Evolutionary conservation across 2,329 filamentous ascomycete genomes (phyloP).

Genomic region (Beauveria australis): DNA sequence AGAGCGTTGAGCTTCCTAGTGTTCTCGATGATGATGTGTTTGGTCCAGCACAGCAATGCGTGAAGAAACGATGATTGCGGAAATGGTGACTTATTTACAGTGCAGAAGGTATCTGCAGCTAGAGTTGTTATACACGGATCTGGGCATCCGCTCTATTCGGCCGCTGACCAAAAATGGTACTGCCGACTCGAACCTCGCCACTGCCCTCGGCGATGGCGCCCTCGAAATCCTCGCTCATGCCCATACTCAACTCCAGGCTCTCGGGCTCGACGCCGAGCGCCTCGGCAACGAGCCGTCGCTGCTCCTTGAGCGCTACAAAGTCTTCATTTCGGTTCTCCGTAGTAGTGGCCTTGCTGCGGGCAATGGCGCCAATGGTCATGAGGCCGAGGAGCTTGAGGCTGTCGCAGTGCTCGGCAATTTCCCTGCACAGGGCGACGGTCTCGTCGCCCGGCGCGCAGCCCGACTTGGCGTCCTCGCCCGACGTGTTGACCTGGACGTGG

Average conservation of each 20-base stretch:
- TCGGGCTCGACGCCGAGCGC: slow-evolving; percentile 39
- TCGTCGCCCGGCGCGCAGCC: slow-evolving; percentile 64
- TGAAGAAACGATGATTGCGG: not conserved
- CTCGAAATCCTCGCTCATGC: slow-evolving; percentile 96
- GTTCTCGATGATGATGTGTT: too few species aligned
- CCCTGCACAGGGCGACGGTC: slow-evolving; percentile 55
- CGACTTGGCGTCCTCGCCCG: slow-evolving; percentile 76
- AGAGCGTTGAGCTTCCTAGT: not conserved
- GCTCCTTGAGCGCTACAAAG: slow-evolving; percentile 61
- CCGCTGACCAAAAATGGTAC: slow-evolving; percentile 83
- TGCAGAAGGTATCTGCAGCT: not conserved
- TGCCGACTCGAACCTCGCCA: slow-evolving; percentile 83
- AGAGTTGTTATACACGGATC: slow-evolving; percentile 38
- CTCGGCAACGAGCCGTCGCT: slow-evolving; percentile 59
- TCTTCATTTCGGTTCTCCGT: slow-evolving; percentile 84
- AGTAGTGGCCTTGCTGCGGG: slow-evolving; percentile 65
- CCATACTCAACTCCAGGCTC: slow-evolving; percentile 86
- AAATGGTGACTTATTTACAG: not conserved
- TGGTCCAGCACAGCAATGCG: too few species aligned
- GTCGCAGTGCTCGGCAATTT: slow-evolving; percentile 63
- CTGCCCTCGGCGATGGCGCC: slow-evolving; percentile 77
- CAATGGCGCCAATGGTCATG: slow-evolving; percentile 97
- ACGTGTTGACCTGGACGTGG: slow-evolving; percentile 94
- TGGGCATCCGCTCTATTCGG: slow-evolving; percentile 73
- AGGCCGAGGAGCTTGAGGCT: slow-evolving; percentile 69